Evolutionary conservation across 768 basidiomycete species (phyloP).

Genomic region (Leccinum broughii): DNA sequence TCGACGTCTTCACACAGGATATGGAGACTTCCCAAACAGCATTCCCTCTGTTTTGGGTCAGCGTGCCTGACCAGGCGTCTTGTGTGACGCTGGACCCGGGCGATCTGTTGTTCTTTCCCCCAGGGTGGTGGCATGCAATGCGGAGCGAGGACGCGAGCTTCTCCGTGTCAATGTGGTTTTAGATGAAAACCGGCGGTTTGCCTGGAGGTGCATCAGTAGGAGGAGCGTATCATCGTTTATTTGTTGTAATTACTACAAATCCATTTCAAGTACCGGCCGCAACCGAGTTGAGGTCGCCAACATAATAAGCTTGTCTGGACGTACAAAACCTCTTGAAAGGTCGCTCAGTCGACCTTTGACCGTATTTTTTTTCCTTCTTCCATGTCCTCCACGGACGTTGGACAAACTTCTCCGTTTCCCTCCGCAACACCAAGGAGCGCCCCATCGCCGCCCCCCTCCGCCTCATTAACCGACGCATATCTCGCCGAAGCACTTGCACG

Average conservation of each 20-base stretch:
- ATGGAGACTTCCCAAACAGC: conserved; percentile 22
- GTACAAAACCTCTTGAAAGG: neutral
- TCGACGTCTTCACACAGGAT: conserved; percentile 67
- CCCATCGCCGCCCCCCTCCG: conserved; percentile 34
- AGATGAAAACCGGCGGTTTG: conserved; percentile 31
- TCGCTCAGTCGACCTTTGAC: conserved; percentile 13
- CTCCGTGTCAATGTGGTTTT: conserved; percentile 94
- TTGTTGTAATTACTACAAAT: neutral
- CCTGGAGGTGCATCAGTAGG: conserved; percentile 22
- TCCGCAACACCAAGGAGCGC: conserved; percentile 26
- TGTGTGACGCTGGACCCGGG: conserved; percentile 71
- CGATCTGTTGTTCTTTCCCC: conserved; percentile 87
- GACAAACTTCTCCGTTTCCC: conserved; percentile 32
- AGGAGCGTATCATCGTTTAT: neutral
- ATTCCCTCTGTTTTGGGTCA: conserved; percentile 54
- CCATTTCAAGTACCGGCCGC: conserved; percentile 27
- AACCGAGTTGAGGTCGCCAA: conserved; percentile 26
- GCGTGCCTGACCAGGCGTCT: conserved; percentile 61
- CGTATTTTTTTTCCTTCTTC: neutral
- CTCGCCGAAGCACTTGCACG: conserved; percentile 62
- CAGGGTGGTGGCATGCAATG: conserved; percentile 96
- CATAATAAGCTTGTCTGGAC: neutral
- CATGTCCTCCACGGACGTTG: conserved; percentile 34
- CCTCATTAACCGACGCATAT: conserved; percentile 53
- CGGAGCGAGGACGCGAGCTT: conserved; percentile 79